These are phyloP conservation scores for Arctium lappa DNA, from an alignment of 129 eudicot genomes.

Conservation along the genomic window DNA sequence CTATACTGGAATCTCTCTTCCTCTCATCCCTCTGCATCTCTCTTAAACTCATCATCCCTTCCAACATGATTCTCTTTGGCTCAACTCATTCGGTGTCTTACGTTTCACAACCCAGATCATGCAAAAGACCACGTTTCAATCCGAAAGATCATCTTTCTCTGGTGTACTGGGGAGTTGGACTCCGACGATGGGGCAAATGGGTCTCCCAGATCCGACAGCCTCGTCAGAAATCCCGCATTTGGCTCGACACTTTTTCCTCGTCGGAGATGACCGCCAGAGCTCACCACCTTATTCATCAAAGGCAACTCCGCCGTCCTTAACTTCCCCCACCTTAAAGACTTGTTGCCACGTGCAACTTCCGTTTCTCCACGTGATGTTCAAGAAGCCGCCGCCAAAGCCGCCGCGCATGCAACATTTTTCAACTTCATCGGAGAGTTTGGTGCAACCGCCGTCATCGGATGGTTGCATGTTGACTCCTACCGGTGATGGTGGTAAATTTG, in stretches of 20 bases:
- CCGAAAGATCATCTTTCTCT: constrained; percentile 32
- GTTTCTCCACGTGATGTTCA: constrained; percentile 62
- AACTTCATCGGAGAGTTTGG: background rate
- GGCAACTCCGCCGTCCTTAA: constrained; percentile 65
- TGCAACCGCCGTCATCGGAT: constrained; percentile 6
- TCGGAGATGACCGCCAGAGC: constrained; percentile 86
- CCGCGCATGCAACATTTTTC: constrained; percentile 51
- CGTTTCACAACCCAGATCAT: background rate
- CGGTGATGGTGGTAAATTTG: background rate
- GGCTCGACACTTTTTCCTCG: constrained; percentile 69
- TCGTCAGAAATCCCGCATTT: constrained; percentile 65
- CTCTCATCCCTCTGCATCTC: no score
- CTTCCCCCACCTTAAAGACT: constrained; percentile 56
- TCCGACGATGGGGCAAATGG: constrained; percentile 86
- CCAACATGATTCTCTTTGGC: no score
- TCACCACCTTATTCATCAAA: constrained; percentile 52
- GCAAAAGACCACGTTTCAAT: background rate
- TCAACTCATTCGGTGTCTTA: constrained; percentile 8
- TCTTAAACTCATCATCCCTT: no score
- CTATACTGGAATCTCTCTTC: no score
- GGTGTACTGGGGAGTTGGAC: constrained; percentile 59
- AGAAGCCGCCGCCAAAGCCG: constrained; percentile 74
- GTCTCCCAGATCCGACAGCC: constrained; percentile 78
- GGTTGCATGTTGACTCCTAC: background rate
- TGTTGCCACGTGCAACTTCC: constrained; percentile 64